Conservation (phyloP, 2,329 filamentous ascomycete genomes). For the Trichoderma brevicompactum region DNA sequence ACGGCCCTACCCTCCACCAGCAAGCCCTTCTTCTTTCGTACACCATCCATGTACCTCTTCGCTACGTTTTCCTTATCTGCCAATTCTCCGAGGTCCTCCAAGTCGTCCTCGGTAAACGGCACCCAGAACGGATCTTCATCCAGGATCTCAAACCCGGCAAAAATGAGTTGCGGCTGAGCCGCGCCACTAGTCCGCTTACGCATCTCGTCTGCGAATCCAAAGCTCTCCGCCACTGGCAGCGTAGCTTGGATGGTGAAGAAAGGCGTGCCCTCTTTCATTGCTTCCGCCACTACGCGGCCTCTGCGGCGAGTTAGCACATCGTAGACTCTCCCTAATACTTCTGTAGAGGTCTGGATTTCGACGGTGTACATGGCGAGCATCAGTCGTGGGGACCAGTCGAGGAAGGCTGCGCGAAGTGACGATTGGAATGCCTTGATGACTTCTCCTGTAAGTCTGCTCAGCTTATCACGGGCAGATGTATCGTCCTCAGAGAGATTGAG, state of each 20-base stretch:
- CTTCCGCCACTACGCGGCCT: conserved; percentile 85
- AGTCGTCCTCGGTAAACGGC: conserved; percentile 91
- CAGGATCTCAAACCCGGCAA: conserved; percentile 87
- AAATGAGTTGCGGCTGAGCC: conserved; percentile 90
- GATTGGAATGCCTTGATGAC: conserved; percentile 88
- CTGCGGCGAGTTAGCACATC: conserved; percentile 94
- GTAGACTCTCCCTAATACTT: conserved; percentile 94
- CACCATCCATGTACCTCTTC: conserved; percentile 91
- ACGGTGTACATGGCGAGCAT: conserved; percentile 97
- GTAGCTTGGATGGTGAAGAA: conserved; percentile 93
- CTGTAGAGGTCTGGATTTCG: conserved; percentile 94
- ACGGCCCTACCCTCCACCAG: conserved; percentile 77
- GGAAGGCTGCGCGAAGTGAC: conserved; percentile 80
- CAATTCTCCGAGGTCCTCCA: conserved; percentile 93
- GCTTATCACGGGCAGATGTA: conserved; percentile 63
- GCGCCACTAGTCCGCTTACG: conserved; percentile 89
- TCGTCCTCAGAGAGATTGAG: conserved; percentile 61
- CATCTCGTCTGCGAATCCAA: conserved; percentile 96
- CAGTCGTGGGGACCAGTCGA: conserved; percentile 95
- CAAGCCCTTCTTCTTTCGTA: conserved; percentile 84
- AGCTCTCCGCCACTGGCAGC: conserved; percentile 90
- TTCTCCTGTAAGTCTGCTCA: conserved; percentile 86
- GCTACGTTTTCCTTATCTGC: conserved; percentile 95
- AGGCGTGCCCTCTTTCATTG: conserved; percentile 91
- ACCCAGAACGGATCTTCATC: conserved; percentile 99